Conservation (phyloP, 2,329 filamentous ascomycete species). For the Xylaria sp. region DNA sequence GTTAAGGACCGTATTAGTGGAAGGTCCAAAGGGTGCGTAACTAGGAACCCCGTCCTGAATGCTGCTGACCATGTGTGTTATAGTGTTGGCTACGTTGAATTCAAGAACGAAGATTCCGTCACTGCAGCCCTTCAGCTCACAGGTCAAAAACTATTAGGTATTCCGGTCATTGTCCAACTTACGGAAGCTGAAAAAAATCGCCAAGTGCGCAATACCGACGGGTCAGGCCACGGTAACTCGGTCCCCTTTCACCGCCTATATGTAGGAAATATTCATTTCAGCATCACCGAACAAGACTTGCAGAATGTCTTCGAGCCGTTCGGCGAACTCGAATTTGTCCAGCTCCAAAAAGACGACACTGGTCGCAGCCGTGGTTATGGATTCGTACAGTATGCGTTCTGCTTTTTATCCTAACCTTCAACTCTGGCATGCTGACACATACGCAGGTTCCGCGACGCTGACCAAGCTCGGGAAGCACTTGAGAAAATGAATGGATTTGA, state of each 20-base stretch:
- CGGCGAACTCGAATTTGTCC: conserved; percentile 96
- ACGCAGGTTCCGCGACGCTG: conserved; percentile 84
- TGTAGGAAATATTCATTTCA: conserved; percentile 99
- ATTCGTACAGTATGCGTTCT: conserved; percentile 88
- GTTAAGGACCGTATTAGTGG: conserved; percentile 97
- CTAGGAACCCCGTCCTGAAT: not conserved
- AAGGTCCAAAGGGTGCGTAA: conserved; percentile 90
- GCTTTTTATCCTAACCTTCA: no score
- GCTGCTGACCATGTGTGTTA: conserved; percentile 43
- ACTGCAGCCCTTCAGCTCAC: conserved; percentile 95
- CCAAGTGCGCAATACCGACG: conserved; percentile 85
- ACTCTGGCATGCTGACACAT: conserved; percentile 50
- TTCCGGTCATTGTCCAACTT: conserved; percentile 97
- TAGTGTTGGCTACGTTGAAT: conserved; percentile 99
- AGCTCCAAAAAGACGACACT: conserved; percentile 94
- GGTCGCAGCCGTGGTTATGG: conserved; percentile 94
- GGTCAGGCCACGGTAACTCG: conserved; percentile 76
- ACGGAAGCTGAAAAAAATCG: conserved; percentile 99
- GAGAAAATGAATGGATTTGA: conserved; percentile 99
- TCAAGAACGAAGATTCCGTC: conserved; percentile 95
- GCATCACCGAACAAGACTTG: conserved; percentile 94
- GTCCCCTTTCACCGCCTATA: conserved; percentile 98
- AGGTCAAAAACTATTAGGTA: conserved; percentile 97
- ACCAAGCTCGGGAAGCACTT: conserved; percentile 90
- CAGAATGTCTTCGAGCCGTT: conserved; percentile 98